Base-by-base conservation (phyloP, 371 early-diverging fungal genomes). In the Mortierella sp. region DNA sequence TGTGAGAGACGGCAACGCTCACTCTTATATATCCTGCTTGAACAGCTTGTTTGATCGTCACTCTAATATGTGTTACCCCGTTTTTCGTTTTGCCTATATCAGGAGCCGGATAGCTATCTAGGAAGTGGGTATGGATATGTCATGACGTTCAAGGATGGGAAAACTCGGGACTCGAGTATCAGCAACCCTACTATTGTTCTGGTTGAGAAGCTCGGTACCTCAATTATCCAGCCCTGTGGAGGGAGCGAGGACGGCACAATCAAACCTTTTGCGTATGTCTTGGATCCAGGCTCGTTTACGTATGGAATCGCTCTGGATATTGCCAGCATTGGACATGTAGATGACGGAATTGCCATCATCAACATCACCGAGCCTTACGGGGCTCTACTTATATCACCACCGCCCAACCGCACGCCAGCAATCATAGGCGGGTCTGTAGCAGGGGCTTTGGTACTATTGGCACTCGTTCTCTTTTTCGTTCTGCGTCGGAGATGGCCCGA, bases 341-440 rank as follows among this genome's bases (percentile, higher is more conserved):
- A 6, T 19, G 21, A n/a, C n/a, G n/a, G n/a, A n/a, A 30, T 3
- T 64, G 44, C 21, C 24, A 15, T 21, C n/a, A 48, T 56, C 57
- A 64, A 56, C 51, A 64, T 64, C 23, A 51, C 64, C 4, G 51
- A 56, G 0, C 34, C 56, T 4, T 64, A 50, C 27, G 64, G 64
- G 12, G 23, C 21, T n/a, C 0, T 6, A 15, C 17, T 30, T 2
- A 30, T 37, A 21, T 8, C 24, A 4, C 30, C 30, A 7, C 37
- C 48, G 11, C n/a, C n/a, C n/a, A 34, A 56, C 30, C 50, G 44
- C 17, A 34, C 30, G 4, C 57, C 51, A 1, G 64, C 64, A 3
- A 64, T 64, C 31, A 28, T 64, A 14, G 64, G 64, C 14, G 64
- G 64, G 17, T 44, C 64, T 19, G 28, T 64, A 2, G 64, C 37